Base-by-base conservation (phyloP, 129 eudicot genomes). In the Artemisia argyi region DNA sequence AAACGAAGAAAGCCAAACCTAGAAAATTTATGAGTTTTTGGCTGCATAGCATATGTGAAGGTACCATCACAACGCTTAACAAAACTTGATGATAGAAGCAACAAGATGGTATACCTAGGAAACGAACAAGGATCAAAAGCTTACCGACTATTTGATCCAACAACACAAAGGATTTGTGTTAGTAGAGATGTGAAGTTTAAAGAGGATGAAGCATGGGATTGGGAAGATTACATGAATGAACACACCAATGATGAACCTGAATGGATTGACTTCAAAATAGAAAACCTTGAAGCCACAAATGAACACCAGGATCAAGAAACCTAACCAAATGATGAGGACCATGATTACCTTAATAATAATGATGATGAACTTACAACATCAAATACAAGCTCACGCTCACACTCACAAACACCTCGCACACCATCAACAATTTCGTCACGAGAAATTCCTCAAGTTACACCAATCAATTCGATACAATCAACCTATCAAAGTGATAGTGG, bases 11-110 rank as follows among this genome's bases (percentile, higher is more conserved):
- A 59, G 7, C 17, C 42, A 59, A 10, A 20, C 42, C 2, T 59
- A 22, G 15, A 9, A 9, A 22, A 22, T 2, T 13, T 59, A 2
- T 22, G 64, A 7, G 11, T 55, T 4, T 55, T 55, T 17, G 61
- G 26, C 24, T 55, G 61, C 61, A n/a, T 55, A 2, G 64, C 64
- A 59, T 59, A 59, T 11, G 64, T 42, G 24, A 59, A 59, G n/a
- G 64, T 59, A 22, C 64, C 64, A 7, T 59, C 64, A 19, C 39
- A 59, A 22, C 64, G 18, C 13, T 59, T 24, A 3, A 59, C 42
- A 1, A 59, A 51, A 6, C 9, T 51, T 5, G 1, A 51, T 51
- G 55, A 51, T 51, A 51, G 55, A 50, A 50, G 55, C 1, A 7
- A 3, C 3, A 14, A 13, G 9, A 51, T 13, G 55, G 55, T 51